These are phyloP conservation scores for Baorangia bicolor DNA, from an alignment of 768 basidiomycete genomes.

Conservation along the genomic window DNA sequence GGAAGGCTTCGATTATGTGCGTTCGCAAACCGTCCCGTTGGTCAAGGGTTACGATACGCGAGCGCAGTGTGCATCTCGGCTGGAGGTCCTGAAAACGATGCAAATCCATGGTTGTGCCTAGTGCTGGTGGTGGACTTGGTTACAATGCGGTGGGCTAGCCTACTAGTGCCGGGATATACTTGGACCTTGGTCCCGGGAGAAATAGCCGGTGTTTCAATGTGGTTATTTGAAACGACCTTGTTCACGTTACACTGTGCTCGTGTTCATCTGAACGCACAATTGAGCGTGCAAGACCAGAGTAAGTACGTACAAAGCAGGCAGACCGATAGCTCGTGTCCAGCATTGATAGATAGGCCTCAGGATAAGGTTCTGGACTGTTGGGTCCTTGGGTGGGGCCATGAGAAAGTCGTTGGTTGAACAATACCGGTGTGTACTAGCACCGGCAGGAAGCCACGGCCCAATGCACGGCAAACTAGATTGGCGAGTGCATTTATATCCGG, in stretches of 20 bases:
- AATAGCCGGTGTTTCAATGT: neutral
- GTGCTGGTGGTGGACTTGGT: neutral
- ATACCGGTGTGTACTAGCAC: neutral
- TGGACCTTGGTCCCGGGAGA: neutral
- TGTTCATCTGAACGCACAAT: neutral
- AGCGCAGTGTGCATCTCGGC: constrained; percentile 33
- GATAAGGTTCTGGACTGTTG: constrained; percentile 9
- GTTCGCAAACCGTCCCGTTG: constrained; percentile 43
- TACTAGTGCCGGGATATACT: neutral
- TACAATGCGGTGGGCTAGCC: neutral
- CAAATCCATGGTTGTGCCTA: constrained; percentile 13
- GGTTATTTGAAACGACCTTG: constrained; percentile 1
- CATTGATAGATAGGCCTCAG: neutral
- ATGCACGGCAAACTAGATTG: neutral
- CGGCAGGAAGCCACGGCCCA: neutral
- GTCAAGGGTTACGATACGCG: constrained; percentile 39
- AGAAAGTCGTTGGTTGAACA: neutral
- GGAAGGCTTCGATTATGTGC: constrained; percentile 50
- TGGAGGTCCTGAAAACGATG: constrained; percentile 21
- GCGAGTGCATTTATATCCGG: neutral
- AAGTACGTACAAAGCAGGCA: constrained; percentile 14
- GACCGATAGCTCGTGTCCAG: neutral
- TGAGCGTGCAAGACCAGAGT: neutral
- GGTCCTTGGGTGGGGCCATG: constrained; percentile 10
- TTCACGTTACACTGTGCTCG: neutral